Base-by-base conservation (phyloP, 2,329 filamentous ascomycete genomes). In the Trichoderma arundinaceum region DNA sequence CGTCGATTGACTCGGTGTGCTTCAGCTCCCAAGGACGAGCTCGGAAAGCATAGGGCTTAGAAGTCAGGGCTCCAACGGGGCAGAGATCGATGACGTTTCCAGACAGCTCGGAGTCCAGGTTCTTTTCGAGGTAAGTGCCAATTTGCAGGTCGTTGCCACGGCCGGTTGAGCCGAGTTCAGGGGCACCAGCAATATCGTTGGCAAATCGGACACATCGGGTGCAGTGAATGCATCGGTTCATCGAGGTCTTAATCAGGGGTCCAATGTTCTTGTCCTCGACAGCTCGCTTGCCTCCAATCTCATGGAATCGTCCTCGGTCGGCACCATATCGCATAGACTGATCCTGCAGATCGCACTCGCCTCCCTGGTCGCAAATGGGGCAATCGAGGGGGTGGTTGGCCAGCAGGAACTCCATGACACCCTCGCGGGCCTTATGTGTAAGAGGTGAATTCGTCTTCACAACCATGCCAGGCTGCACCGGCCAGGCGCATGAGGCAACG, bases 201-300 rank as follows among this genome's bases (percentile, higher is more conserved):
- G 95, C 92, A 80, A 99, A 99, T 76, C 95, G 93, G 73, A 99
- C 88, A 81, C 95, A 99, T 75, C 95, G 89, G 69, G 95, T 99
- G 85, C 95, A 99, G 84, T 99, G 95, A 75, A 99, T 99, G 81
- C 95, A 99, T 78, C 95, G 88, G 86, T 99, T 99, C 95, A 99
- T 99, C 57, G 95, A 99, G 3, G 95, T 99, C 88, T 99, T 99
- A 82, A 99, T 92, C 72, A 99, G 81, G 62, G 95, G 95, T 41
- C 95, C 95, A 75, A 99, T 97, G 80, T 99, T 98, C 87, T 99
- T 99, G 81, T 99, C 95, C 83, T 99, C 95, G 44, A 97, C 94
- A 32, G 93, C 95, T 83, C 95, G 92, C 87, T 99, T 99, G 81
- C 95, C 95, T 64, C 87, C 89, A 75, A 96, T 81, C 81, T 99